Evolutionary conservation across 2,329 filamentous ascomycete genomes (phyloP).

Genomic region (Aspergillus unguis): DNA sequence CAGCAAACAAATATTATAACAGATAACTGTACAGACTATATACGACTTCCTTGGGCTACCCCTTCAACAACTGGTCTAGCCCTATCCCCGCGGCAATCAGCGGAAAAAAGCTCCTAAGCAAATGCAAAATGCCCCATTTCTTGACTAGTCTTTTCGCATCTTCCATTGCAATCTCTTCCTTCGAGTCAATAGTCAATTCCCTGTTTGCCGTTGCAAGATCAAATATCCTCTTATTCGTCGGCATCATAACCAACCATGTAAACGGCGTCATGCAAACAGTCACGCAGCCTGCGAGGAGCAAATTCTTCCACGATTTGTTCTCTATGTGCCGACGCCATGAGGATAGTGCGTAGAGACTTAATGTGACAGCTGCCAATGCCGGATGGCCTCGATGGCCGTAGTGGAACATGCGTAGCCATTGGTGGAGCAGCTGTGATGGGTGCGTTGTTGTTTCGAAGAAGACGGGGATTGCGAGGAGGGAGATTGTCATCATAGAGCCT

Average conservation of each 20-base stretch:
- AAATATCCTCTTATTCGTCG: not conserved
- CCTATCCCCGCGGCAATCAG: not conserved
- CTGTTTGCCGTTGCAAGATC: not conserved
- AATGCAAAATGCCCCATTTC: not conserved
- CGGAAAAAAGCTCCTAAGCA: not conserved
- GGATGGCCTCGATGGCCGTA: not conserved
- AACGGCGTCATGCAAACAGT: not conserved
- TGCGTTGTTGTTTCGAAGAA: not conserved
- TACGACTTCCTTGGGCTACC: too few relatives aligned
- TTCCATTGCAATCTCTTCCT: not conserved
- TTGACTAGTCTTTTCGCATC: not conserved
- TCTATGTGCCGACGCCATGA: not conserved
- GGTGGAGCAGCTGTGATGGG: not conserved
- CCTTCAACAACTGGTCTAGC: not conserved
- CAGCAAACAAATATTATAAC: too few relatives aligned
- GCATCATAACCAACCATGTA: not conserved
- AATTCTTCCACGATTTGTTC: not conserved
- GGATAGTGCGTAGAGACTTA: not conserved
- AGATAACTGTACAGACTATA: too few relatives aligned
- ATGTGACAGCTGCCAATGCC: not conserved
- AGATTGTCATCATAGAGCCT: slow-evolving; percentile 1
- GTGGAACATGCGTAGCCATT: not conserved
- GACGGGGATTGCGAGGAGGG: not conserved
- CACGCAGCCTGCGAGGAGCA: not conserved
- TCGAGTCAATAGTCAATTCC: too few relatives aligned